Evolutionary conservation across 441 rosid species (phyloP).

Genomic region (Populus hybrid): DNA sequence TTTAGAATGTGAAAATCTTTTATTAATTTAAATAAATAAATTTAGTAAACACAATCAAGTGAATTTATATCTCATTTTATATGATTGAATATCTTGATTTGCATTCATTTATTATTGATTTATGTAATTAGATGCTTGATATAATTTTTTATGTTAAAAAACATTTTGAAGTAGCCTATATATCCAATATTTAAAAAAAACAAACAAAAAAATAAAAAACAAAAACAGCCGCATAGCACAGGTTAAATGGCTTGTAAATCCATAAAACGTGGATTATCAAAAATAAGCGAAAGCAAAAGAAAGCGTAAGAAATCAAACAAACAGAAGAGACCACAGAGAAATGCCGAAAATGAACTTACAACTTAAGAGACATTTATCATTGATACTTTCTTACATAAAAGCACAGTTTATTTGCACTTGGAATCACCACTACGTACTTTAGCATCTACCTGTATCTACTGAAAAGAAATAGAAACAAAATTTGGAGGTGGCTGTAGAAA

Average conservation of each 20-base stretch:
- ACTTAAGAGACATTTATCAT: background rate
- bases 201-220: no score
- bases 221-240: no score
- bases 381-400: background rate
- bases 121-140: no score
- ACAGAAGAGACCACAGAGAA: background rate
- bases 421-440: background rate
- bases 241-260: background rate
- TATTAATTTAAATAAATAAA: no score
- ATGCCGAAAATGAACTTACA: background rate
- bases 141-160: no score
- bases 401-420: background rate
- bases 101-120: no score
- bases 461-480: constrained; percentile 17
- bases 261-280: background rate
- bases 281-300: background rate
- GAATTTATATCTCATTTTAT: no score
- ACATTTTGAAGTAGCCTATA: no score
- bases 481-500: constrained; percentile 9
- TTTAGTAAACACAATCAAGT: no score
- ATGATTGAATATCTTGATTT: no score
- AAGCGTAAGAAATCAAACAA: background rate
- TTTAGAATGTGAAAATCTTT: no score
- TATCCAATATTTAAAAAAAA: no score
- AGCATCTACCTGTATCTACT: constrained; percentile 7